Percentiles rank a stretch among this genome's conserved stretches.
Evolutionary conservation across 768 basidiomycete genomes (phyloP).

Genomic region (Porphyrellus cyaneotinctus): DNA sequence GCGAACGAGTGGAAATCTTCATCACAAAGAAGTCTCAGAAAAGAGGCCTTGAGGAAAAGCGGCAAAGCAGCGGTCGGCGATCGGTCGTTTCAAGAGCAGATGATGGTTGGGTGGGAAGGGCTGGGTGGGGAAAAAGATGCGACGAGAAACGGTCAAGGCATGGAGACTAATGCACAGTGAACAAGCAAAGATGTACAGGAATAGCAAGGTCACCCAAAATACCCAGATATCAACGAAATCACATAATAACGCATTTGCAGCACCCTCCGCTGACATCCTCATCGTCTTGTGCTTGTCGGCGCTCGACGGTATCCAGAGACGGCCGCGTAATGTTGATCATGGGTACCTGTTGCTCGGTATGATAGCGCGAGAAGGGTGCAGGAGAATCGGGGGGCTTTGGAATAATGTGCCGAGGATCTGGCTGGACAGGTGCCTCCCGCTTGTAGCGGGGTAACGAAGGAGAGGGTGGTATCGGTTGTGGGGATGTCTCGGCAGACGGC

Average conservation of each 20-base stretch:
- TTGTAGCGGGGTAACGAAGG: constrained; percentile 28
- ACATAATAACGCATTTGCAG: constrained; percentile 86
- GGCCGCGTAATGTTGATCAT: constrained; percentile 30
- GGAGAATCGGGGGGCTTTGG: constrained; percentile 46
- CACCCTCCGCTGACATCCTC: constrained; percentile 55
- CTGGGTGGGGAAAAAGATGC: background rate
- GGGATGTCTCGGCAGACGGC: background rate
- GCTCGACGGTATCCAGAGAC: constrained; percentile 26
- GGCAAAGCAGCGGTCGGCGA: constrained; percentile 8
- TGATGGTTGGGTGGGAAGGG: constrained; percentile 4
- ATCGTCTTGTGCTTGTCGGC: constrained; percentile 28
- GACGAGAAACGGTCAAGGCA: constrained; percentile 5
- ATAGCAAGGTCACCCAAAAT: constrained; percentile 23
- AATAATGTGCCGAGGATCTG: constrained; percentile 11
- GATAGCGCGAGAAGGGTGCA: constrained; percentile 63
- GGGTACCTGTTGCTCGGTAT: constrained; percentile 25
- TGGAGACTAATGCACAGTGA: constrained; percentile 15
- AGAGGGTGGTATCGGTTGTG: constrained; percentile 13
- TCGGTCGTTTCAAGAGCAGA: constrained; percentile 14
- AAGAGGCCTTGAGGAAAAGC: constrained; percentile 1
- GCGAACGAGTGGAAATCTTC: constrained; percentile 10
- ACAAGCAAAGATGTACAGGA: constrained; percentile 21
- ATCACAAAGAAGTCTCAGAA: constrained; percentile 11
- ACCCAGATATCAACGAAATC: constrained; percentile 34
- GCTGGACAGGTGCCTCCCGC: constrained; percentile 28